phyloP scores from a whole-genome alignment of 495 filamentous ascomycete species.

The Platismatia glauca region DNA sequence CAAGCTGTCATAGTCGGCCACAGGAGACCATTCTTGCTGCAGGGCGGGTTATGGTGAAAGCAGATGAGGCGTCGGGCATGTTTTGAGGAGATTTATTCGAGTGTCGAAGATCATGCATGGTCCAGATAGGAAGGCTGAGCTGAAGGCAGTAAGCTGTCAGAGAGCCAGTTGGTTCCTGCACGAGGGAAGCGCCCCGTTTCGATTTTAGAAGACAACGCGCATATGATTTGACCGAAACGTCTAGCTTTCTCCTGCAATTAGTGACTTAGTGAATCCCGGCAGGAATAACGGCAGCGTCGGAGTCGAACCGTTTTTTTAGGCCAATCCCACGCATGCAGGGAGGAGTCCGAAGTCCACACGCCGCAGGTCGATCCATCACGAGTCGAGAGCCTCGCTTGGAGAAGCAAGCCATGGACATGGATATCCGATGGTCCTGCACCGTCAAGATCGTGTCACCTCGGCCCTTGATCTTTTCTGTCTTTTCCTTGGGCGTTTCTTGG shows the following conservation, averaged over 20 bases:
- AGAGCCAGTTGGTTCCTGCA: background rate
- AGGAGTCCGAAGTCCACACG: background rate
- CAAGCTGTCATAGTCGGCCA: slow-evolving; percentile 36
- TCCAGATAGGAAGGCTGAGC: background rate
- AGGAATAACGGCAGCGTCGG: background rate
- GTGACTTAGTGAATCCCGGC: background rate
- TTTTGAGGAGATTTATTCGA: slow-evolving; percentile 1
- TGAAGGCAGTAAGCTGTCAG: background rate
- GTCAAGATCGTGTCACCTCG: background rate
- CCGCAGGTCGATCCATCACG: background rate
- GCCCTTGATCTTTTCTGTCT: background rate
- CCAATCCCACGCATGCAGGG: background rate
- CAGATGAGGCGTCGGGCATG: slow-evolving; percentile 2
- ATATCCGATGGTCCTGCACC: background rate
- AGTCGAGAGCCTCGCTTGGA: background rate
- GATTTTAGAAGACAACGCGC: background rate
- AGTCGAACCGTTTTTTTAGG: background rate
- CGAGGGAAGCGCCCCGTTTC: background rate
- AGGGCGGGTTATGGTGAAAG: slow-evolving; percentile 3
- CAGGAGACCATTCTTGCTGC: slow-evolving; percentile 9
- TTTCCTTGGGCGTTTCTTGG: background rate
- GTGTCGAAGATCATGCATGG: background rate
- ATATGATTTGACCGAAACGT: background rate
- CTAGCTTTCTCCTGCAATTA: background rate
- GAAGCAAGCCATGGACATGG: background rate